Percentiles rank a stretch among this genome's conserved stretches.
Evolutionary conservation across 164 flowering plant species (phyloP).

Genomic region (Taxillus chinensis): DNA sequence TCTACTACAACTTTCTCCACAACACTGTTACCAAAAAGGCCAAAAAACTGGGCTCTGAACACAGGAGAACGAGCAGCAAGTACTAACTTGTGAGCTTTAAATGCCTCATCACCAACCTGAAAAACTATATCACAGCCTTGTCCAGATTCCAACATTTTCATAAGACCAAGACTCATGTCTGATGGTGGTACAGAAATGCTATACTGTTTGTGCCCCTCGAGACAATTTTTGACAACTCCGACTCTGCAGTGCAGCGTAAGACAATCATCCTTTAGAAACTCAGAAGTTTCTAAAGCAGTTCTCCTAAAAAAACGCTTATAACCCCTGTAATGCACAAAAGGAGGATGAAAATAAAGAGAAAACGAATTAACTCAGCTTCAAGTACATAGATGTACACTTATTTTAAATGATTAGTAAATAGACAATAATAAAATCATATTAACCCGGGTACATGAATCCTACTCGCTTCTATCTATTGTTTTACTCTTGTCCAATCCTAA

Average conservation of each 20-base stretch:
- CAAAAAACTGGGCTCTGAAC: conserved; percentile 85
- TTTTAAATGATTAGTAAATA: no score
- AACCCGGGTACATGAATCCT: no score
- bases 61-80: conserved; percentile 96
- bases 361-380: no score
- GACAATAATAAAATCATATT: no score
- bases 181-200: conserved; percentile 51
- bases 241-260: conserved; percentile 78
- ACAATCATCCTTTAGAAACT: conserved; percentile 74
- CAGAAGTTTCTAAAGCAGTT: conserved; percentile 53
- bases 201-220: conserved; percentile 54
- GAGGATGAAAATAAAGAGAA: no score
- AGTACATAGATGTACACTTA: no score
- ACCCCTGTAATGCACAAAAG: conserved; percentile 49
- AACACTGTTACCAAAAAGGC: conserved; percentile 57
- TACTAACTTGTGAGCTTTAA: conserved; percentile 78
- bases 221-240: conserved; percentile 75
- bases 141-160: conserved; percentile 51
- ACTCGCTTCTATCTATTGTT: no score
- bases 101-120: conserved; percentile 62
- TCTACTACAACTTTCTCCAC: conserved; percentile 45
- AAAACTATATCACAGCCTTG: conserved; percentile 61
- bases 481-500: no score
- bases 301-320: conserved; percentile 83
- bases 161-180: conserved; percentile 57